phyloP scores from a whole-genome alignment of 257 asterid species.

The Haberlea rhodopensis region DNA sequence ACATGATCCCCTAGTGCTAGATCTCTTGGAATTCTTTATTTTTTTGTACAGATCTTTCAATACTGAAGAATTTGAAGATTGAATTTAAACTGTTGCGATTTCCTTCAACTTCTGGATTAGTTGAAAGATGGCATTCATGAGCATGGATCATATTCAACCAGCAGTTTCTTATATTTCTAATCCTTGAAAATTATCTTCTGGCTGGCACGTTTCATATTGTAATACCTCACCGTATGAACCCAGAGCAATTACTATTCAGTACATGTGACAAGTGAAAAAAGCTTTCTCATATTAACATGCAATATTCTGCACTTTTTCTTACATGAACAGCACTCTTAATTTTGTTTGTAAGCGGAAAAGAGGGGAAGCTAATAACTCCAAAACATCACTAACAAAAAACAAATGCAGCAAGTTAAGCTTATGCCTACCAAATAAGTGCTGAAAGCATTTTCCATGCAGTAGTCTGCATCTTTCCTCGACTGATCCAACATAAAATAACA shows the following conservation, averaged over 20 bases:
- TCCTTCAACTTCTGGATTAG: not conserved
- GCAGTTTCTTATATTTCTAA: not conserved
- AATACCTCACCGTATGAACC: conserved; percentile 10
- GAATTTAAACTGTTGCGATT: conserved; percentile 8
- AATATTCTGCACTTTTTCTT: not conserved
- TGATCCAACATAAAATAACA: conserved; percentile 92
- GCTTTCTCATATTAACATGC: conserved; percentile 9
- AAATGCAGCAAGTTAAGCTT: conserved; percentile 26
- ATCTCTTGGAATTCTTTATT: not conserved
- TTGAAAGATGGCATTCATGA: not conserved
- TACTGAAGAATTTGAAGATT: conserved; percentile 4
- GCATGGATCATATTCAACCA: conserved; percentile 3
- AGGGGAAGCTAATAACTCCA: conserved; percentile 22
- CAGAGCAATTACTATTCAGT: not conserved
- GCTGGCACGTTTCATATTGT: not conserved
- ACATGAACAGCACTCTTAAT: not conserved
- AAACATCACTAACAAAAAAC: conserved; percentile 2
- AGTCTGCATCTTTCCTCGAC: conserved; percentile 88
- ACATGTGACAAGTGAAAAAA: conserved; percentile 4
- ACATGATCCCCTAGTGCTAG: not conserved
- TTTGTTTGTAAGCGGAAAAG: conserved; percentile 13
- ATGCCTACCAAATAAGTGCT: conserved; percentile 67
- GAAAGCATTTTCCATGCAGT: conserved; percentile 97
- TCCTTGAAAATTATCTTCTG: conserved; percentile 9
- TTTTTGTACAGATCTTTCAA: not conserved